Evolutionary conservation across 2,329 filamentous ascomycete genomes (phyloP).

Genomic region (Ceratocystis ficicola): DNA sequence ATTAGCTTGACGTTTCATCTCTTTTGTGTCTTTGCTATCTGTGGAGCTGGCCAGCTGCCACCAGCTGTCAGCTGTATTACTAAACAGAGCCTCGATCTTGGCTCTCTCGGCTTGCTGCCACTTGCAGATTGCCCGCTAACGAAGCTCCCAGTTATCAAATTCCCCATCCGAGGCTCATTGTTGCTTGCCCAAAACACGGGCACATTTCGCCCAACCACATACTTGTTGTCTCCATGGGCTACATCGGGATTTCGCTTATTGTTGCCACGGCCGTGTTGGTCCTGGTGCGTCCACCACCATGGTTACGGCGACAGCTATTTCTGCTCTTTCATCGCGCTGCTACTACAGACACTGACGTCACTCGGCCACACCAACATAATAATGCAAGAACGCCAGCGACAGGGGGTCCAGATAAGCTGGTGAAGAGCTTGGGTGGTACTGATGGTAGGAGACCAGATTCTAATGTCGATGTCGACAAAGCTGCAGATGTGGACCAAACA

Average conservation of each 20-base stretch:
- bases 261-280: slow-evolving; percentile 48
- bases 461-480: slow-evolving; percentile 20
- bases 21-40: not conserved
- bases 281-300: slow-evolving; percentile 41
- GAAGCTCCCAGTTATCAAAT: not conserved
- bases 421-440: no score
- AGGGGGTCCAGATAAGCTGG: no score
- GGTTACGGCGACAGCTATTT: slow-evolving; percentile 34
- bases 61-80: not conserved
- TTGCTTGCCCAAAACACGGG: no score
- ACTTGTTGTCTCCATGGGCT: slow-evolving; percentile 34
- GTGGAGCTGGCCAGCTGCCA: not conserved
- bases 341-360: not conserved
- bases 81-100: no score
- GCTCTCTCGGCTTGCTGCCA: no score
- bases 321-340: slow-evolving; percentile 17
- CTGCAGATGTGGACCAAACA: slow-evolving; percentile 33
- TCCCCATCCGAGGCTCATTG: not conserved
- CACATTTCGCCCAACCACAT: not conserved
- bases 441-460: no score
- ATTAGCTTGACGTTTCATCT: not conserved
- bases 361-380: not conserved
- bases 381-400: no score
- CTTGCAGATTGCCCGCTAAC: no score
- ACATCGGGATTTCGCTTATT: slow-evolving; percentile 50